phyloP scores from a whole-genome alignment of 345 rosid genomes.

The Luvunga scandens region DNA sequence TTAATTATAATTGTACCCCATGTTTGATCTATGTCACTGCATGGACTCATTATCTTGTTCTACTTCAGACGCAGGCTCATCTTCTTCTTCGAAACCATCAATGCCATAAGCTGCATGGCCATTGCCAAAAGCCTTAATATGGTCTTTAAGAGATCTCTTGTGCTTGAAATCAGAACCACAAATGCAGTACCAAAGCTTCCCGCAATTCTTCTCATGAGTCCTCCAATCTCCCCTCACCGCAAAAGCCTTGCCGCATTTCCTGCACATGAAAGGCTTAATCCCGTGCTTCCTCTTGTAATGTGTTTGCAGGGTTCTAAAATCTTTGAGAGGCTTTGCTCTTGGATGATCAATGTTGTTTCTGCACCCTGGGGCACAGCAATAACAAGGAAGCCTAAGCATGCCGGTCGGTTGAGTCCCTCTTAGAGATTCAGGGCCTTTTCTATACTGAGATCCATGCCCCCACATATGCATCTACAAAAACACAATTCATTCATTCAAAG shows the following conservation, averaged over 20 bases:
- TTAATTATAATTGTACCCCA: background rate
- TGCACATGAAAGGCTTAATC: slow-evolving; percentile 68
- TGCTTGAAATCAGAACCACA: slow-evolving; percentile 70
- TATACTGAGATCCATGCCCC: slow-evolving; percentile 66
- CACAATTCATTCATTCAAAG: background rate
- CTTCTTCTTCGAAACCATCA: slow-evolving; percentile 55
- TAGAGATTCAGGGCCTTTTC: slow-evolving; percentile 61
- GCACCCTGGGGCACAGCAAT: slow-evolving; percentile 65
- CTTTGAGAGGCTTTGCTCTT: slow-evolving; percentile 66
- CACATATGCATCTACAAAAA: slow-evolving; percentile 57
- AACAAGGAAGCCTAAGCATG: slow-evolving; percentile 72
- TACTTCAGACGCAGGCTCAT: slow-evolving; percentile 56
- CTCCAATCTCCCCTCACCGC: slow-evolving; percentile 76
- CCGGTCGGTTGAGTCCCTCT: slow-evolving; percentile 70
- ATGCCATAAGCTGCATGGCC: slow-evolving; percentile 53
- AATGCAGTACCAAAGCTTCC: slow-evolving; percentile 60
- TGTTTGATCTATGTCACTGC: slow-evolving; percentile 15
- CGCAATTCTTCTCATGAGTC: slow-evolving; percentile 73
- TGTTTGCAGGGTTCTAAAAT: slow-evolving; percentile 68
- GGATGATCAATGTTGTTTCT: slow-evolving; percentile 72
- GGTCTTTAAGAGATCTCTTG: slow-evolving; percentile 62
- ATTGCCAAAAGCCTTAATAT: slow-evolving; percentile 49
- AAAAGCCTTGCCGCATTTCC: slow-evolving; percentile 70
- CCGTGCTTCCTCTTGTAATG: slow-evolving; percentile 78
- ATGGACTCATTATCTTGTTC: slow-evolving; percentile 43